A percentile compares a stretch with the other conserved stretches of the same genome.
Conservation (phyloP, 192 early-diverging fungal species). For the Umbelopsis sp. region DNA sequence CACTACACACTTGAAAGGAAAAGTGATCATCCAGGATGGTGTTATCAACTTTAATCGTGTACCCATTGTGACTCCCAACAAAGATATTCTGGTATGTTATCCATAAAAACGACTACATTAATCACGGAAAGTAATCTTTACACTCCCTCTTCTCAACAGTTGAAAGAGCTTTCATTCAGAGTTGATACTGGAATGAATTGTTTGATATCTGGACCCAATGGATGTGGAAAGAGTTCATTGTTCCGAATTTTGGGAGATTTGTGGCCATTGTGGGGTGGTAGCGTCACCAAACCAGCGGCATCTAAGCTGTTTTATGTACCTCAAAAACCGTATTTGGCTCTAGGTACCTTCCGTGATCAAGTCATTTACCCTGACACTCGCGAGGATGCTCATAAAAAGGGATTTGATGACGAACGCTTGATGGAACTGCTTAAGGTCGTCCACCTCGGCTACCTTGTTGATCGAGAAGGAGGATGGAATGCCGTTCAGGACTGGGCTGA, state of each 20-base stretch:
- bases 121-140: background rate
- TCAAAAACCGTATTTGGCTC: conserved; percentile 82
- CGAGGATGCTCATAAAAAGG: conserved; percentile 56
- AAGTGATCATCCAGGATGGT: conserved; percentile 50
- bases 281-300: conserved; percentile 55
- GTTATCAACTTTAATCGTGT: conserved; percentile 71
- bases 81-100: conserved; percentile 50
- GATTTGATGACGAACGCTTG: conserved; percentile 68
- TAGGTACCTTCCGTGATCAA: conserved; percentile 82
- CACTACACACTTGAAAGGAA: conserved; percentile 52
- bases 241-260: conserved; percentile 68
- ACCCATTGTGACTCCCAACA: conserved; percentile 79
- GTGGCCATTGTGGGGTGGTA: conserved; percentile 67
- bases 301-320: conserved; percentile 83
- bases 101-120: background rate
- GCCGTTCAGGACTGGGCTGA: conserved; percentile 77
- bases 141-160: conserved; percentile 18
- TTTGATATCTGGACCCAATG: conserved; percentile 70
- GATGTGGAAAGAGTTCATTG: conserved; percentile 61
- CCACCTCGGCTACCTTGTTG: conserved; percentile 68
- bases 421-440: conserved; percentile 67
- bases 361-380: conserved; percentile 86
- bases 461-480: conserved; percentile 74
- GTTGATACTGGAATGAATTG: conserved; percentile 74
- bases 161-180: conserved; percentile 72